A percentile compares a stretch with the other conserved stretches of the same genome.
Conservation (phyloP, 176 grass and related monocot species). For the Raddia distichophylla region DNA sequence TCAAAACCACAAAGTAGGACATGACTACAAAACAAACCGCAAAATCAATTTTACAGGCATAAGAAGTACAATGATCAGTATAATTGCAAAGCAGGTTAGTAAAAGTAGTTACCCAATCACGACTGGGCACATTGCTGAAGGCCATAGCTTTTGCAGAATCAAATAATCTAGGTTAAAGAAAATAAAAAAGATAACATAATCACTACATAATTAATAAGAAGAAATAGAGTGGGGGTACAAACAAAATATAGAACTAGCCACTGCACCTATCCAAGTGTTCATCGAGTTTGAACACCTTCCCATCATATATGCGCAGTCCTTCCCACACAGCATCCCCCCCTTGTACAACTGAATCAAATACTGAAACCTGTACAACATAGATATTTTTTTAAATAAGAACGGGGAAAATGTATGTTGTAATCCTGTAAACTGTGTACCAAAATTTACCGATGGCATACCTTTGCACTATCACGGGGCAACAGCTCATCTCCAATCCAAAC, state of each 20-base stretch:
- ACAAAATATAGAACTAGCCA: slow-evolving; percentile 37
- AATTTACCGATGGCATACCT: slow-evolving; percentile 54
- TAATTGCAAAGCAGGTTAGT: slow-evolving; percentile 16
- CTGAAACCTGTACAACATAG: slow-evolving; percentile 71
- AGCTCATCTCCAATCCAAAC: slow-evolving; percentile 93
- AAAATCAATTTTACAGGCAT: not conserved
- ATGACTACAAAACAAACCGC: slow-evolving; percentile 13
- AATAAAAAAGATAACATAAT: slow-evolving; percentile 23
- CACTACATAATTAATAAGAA: slow-evolving; percentile 11
- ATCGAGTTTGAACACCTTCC: slow-evolving; percentile 93
- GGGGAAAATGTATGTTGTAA: slow-evolving; percentile 22
- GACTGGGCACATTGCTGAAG: slow-evolving; percentile 81
- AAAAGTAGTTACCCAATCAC: slow-evolving; percentile 67
- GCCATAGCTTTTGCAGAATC: slow-evolving; percentile 98
- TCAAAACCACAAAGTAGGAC: slow-evolving; percentile 11
- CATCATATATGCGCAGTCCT: slow-evolving; percentile 85
- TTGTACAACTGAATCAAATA: slow-evolving; percentile 99
- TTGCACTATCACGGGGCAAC: slow-evolving; percentile 81
- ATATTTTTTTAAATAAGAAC: slow-evolving; percentile 44
- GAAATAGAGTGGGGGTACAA: slow-evolving; percentile 17
- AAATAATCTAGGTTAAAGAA: slow-evolving; percentile 62
- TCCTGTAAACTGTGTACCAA: not conserved
- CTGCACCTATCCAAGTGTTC: slow-evolving; percentile 93
- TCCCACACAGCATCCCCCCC: slow-evolving; percentile 99
- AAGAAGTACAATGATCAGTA: slow-evolving; percentile 24